These are phyloP conservation scores for Fusarium buxicola DNA, from an alignment of 2,329 filamentous ascomycete genomes.

Conservation along the genomic window DNA sequence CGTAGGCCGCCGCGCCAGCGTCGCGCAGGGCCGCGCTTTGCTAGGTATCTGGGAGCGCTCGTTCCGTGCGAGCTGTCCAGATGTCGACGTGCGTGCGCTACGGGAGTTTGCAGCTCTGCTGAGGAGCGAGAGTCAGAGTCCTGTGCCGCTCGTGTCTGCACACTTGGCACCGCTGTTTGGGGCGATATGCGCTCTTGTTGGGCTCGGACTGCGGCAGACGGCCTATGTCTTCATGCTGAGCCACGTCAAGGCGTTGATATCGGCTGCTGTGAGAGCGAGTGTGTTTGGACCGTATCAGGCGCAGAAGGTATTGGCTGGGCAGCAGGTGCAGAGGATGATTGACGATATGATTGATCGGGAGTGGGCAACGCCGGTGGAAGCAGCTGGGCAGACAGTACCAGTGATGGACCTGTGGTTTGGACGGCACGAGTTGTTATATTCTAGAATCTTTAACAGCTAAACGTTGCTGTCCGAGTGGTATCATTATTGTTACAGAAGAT, in stretches of 20 bases:
- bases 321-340: conserved; percentile 68
- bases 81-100: conserved; percentile 47
- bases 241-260: conserved; percentile 81
- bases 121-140: conserved; percentile 43
- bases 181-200: conserved; percentile 70
- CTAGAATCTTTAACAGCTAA: conserved; percentile 86
- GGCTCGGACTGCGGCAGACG: conserved; percentile 69
- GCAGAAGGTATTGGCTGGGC: conserved; percentile 76
- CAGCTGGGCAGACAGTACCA: conserved; percentile 80
- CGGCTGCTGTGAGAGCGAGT: conserved; percentile 80
- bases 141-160: conserved; percentile 62
- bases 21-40: conserved; percentile 80
- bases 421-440: conserved; percentile 84
- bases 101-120: conserved; percentile 54
- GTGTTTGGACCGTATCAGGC: conserved; percentile 85
- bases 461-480: conserved; percentile 40
- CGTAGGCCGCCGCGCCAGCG: conserved; percentile 80
- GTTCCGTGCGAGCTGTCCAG: conserved; percentile 59
- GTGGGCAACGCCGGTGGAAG: conserved; percentile 68
- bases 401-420: conserved; percentile 87
- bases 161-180: conserved; percentile 81
- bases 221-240: conserved; percentile 81
- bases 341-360: conserved; percentile 68
- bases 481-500: conserved; percentile 47
- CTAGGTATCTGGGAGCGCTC: conserved; percentile 82